A percentile compares a stretch with the other conserved stretches of the same genome.
phyloP scores from a whole-genome alignment of 108 stramenopile species.

The Chaetoceros muelleri region DNA sequence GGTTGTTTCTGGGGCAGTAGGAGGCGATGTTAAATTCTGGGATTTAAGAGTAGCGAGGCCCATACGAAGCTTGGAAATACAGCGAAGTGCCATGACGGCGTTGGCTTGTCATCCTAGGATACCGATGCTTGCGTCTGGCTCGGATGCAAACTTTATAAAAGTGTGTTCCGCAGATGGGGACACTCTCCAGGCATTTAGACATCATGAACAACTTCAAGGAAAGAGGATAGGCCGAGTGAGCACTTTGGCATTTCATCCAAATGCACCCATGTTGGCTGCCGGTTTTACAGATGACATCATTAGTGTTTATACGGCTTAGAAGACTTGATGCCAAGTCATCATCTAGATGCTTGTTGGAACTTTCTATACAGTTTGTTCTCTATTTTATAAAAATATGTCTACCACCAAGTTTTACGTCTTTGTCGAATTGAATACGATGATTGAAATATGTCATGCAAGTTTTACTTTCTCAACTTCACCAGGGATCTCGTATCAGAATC shows the following conservation, averaged over 20 bases:
- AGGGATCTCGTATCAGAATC: no score
- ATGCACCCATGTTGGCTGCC: conserved; percentile 82
- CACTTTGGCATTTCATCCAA: conserved; percentile 88
- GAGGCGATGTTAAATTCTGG: conserved; percentile 85
- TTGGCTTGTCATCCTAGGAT: conserved; percentile 81
- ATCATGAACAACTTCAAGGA: conserved; percentile 84
- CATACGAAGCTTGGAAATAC: conserved; percentile 66
- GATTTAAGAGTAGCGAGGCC: conserved; percentile 71
- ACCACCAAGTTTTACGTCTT: no score
- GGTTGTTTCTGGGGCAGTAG: conserved; percentile 77
- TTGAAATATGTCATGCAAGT: no score
- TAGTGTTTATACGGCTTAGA: conserved; percentile 31
- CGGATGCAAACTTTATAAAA: conserved; percentile 92
- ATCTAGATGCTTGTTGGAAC: no score
- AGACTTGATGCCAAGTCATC: no score
- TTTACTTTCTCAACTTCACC: no score
- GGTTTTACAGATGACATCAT: conserved; percentile 78
- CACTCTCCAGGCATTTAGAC: conserved; percentile 78
- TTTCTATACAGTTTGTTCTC: no score
- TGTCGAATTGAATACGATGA: no score
- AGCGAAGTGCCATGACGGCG: conserved; percentile 87
- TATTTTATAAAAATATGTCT: no score
- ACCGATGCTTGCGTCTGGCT: conserved; percentile 86
- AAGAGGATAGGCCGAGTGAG: conserved; percentile 92
- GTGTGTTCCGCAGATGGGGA: conserved; percentile 79